A percentile compares a stretch with the other conserved stretches of the same genome.
Evolutionary conservation across 495 filamentous ascomycete genomes (phyloP).

Genomic region (Xylaria castorea): DNA sequence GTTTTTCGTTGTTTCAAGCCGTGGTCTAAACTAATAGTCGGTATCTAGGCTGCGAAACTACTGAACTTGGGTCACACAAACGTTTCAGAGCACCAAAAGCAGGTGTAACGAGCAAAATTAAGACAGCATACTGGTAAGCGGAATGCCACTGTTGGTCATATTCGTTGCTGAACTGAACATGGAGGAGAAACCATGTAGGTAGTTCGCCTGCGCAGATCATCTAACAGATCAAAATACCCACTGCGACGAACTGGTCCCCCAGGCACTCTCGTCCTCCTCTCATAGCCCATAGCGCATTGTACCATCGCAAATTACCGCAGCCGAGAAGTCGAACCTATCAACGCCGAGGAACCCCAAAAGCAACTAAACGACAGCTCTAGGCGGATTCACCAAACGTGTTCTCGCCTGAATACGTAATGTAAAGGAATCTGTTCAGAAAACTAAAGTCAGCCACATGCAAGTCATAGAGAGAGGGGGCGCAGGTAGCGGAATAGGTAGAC

Average conservation of each 20-base stretch:
- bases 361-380: conserved; percentile 27
- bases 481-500: conserved; percentile 28
- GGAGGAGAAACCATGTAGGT: not conserved
- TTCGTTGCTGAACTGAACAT: conserved; percentile 13
- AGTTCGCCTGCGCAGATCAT: not conserved
- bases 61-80: not conserved
- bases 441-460: conserved; percentile 36
- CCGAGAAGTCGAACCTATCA: conserved; percentile 27
- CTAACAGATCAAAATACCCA: conserved; percentile 3
- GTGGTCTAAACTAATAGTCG: too few relatives aligned
- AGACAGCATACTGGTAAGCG: conserved; percentile 9
- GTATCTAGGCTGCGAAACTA: not conserved
- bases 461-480: not conserved
- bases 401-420: conserved; percentile 94
- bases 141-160: conserved; percentile 21
- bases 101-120: not conserved
- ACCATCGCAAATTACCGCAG: conserved; percentile 22
- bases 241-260: not conserved
- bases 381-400: conserved; percentile 87
- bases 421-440: conserved; percentile 50
- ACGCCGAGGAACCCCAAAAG: conserved; percentile 28
- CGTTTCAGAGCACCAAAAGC: not conserved
- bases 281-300: not conserved
- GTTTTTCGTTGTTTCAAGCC: not conserved
- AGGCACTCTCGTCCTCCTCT: not conserved